Evolutionary conservation across 2,329 filamentous ascomycete species (phyloP), one percentile per base, ranked within the genome.

Genomic region (Mycogone perniciosa): DNA sequence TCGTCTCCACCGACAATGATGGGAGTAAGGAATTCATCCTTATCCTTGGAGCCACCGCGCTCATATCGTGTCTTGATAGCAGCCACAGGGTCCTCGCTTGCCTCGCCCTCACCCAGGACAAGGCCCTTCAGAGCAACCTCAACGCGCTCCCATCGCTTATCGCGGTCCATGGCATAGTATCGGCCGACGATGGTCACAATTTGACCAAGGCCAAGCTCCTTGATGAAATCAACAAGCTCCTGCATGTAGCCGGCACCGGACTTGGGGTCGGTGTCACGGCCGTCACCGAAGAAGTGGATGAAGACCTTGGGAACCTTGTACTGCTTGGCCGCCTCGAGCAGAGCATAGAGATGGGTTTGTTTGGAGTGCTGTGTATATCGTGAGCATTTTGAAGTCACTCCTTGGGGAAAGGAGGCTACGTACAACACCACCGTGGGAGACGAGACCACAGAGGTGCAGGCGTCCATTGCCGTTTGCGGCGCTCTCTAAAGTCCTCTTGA

Each of bases 81-180:
- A 68, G 86, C 82, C 54, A 97, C 83, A 5, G 90, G 89, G 68
- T 99, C 93, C 42, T 79, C 81, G 69, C 83, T 88, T 54, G 84
- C 81, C 71, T 96, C 90, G 53, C 93, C 93, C 70, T 96, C 89
- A 54, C 93, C 92, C 9, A 81, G 76, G 42, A 96, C 75, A 62
- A 99, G 67, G 54, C 89, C 93, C 74, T 93, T 92, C 67, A 99
- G 76, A 60, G 87, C 93, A 60, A 96, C 64, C 76, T 96, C 89
- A 59, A 96, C 79, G 67, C 93, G 82, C 67, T 99, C 93, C 93
- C 93, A 99, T 69, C 93, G 84, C 89, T 97, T 97, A 71, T 99
- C 93, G 61, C 93, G 91, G 77, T 99, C 93, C 93, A 99, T 99
- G 72, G 90, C 89, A 71, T 88, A 99, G 84, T 97, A 99, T 61